These are phyloP conservation scores for Fusarium metavorans DNA, from an alignment of 2,329 filamentous ascomycete genomes.

Conservation along the genomic window DNA sequence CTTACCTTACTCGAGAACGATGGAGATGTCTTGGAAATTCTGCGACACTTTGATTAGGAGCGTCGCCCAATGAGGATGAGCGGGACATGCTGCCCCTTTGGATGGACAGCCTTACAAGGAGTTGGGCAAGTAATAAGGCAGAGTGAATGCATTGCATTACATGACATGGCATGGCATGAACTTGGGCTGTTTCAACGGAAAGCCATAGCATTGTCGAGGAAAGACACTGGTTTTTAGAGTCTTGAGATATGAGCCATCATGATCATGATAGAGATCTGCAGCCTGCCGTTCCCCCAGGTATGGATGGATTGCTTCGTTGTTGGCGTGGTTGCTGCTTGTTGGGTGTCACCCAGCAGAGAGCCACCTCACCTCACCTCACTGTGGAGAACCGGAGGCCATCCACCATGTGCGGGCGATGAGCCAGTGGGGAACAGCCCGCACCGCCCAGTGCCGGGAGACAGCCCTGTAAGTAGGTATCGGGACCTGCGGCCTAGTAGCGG, in stretches of 20 bases:
- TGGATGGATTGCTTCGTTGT: conserved; percentile 16
- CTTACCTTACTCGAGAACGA: neutral
- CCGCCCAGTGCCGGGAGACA: conserved; percentile 15
- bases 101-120: conserved; percentile 8
- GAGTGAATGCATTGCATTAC: conserved; percentile 31
- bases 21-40: neutral
- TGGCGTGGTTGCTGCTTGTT: neutral
- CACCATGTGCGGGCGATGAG: conserved; percentile 1
- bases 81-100: neutral
- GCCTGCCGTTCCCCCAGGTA: conserved; percentile 4
- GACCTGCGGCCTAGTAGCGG: conserved; percentile 1
- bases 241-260: neutral
- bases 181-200: conserved; percentile 29
- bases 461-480: conserved; percentile 18
- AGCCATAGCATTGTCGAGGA: conserved; percentile 5
- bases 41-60: conserved; percentile 1
- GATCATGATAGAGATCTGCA: conserved; percentile 9
- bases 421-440: conserved; percentile 23
- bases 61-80: neutral
- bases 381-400: conserved; percentile 11
- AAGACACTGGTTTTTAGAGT: neutral
- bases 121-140: neutral
- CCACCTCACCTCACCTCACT: conserved; percentile 13
- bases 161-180: conserved; percentile 35
- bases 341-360: conserved; percentile 7